Percentiles rank a stretch among this genome's conserved stretches.
These are phyloP conservation scores for Garcia nutans DNA, from an alignment of 345 rosid genomes.

Conservation along the genomic window DNA sequence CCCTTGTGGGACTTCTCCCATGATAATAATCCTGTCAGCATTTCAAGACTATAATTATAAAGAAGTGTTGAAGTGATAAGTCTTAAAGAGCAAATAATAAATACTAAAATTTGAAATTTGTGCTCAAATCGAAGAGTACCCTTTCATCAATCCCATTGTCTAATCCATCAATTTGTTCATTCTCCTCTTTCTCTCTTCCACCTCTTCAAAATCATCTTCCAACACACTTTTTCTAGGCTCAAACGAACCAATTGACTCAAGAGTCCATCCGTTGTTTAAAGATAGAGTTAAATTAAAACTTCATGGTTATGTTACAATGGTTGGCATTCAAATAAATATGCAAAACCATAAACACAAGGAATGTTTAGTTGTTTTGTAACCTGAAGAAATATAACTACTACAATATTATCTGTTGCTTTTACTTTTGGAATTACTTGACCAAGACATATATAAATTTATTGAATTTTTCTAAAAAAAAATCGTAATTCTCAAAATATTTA, in stretches of 20 bases:
- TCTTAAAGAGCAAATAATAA: neutral
- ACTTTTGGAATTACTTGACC: neutral
- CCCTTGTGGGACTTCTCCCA: constrained; percentile 76
- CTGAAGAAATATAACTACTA: neutral
- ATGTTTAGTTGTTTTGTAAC: neutral
- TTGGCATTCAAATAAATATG: neutral
- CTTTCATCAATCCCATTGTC: constrained; percentile 57
- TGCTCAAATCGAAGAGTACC: constrained; percentile 31
- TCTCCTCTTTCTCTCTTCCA: constrained; percentile 92
- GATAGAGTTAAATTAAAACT: neutral
- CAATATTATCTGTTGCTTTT: neutral
- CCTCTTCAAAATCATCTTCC: constrained; percentile 97
- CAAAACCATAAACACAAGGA: neutral
- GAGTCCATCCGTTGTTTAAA: constrained; percentile 62
- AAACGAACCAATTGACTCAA: constrained; percentile 62
- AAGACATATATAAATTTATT: too few species aligned
- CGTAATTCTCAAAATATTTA: too few species aligned
- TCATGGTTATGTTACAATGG: neutral
- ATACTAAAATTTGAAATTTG: neutral
- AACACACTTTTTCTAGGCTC: constrained; percentile 87
- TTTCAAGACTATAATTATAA: constrained; percentile 7
- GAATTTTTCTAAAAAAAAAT: too few species aligned
- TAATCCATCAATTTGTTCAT: constrained; percentile 53
- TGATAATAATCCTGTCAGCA: constrained; percentile 65
- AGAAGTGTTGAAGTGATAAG: neutral